A percentile compares a stretch with the other conserved stretches of the same genome.
Conservation (phyloP, 148 eudicot species). For the Nyssa sinensis region DNA sequence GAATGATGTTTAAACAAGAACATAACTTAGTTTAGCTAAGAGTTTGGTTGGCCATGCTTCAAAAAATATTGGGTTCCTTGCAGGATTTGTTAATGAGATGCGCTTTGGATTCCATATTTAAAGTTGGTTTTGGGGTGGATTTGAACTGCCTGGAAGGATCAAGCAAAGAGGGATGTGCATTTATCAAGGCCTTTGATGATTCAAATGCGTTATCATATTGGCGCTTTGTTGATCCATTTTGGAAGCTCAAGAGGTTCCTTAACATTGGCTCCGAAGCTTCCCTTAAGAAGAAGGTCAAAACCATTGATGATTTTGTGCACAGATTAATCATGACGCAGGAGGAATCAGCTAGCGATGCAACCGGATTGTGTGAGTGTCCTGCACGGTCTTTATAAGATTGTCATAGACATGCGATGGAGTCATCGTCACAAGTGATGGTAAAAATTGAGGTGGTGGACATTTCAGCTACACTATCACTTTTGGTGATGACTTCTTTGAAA, state of each 20-base stretch:
- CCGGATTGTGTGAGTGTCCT: constrained; percentile 25
- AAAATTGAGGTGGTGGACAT: neutral
- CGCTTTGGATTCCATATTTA: constrained; percentile 66
- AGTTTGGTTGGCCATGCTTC: neutral
- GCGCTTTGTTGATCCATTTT: constrained; percentile 60
- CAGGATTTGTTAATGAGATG: constrained; percentile 75
- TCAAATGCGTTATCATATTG: constrained; percentile 49
- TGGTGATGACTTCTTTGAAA: too few species aligned
- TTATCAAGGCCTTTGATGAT: constrained; percentile 78
- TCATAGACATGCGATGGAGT: neutral
- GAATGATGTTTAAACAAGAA: too few species aligned
- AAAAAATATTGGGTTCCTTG: neutral
- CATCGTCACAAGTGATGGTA: neutral
- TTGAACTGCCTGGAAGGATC: constrained; percentile 69
- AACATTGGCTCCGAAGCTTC: constrained; percentile 63
- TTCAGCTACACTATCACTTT: too few species aligned
- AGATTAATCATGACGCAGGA: constrained; percentile 46
- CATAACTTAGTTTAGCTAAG: neutral
- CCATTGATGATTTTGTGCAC: constrained; percentile 52
- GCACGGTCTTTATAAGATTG: neutral
- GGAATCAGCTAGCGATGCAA: constrained; percentile 33
- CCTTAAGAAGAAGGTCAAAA: constrained; percentile 49
- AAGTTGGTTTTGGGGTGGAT: constrained; percentile 84
- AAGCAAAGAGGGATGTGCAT: constrained; percentile 43
- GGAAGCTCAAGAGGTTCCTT: constrained; percentile 60